These are phyloP conservation scores for Xylogone sp. DNA, from an alignment of 2,329 filamentous ascomycete species.

Conservation along the genomic window DNA sequence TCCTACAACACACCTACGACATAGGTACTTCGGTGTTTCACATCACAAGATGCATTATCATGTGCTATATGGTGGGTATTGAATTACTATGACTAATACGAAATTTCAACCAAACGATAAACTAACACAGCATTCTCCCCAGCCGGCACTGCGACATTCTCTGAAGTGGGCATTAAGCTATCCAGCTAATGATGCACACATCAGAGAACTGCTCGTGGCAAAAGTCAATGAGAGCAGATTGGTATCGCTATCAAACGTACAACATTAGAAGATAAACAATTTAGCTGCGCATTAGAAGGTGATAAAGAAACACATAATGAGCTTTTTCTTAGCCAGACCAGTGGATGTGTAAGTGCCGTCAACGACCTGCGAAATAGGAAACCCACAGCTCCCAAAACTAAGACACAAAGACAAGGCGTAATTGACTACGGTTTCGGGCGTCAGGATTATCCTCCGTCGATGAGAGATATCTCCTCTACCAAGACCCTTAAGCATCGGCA, in stretches of 20 bases:
- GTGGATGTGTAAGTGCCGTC: slow-evolving; percentile 28
- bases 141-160: neutral
- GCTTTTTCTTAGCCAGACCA: slow-evolving; percentile 27
- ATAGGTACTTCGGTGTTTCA: too few relatives aligned
- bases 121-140: neutral
- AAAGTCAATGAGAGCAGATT: slow-evolving; percentile 2
- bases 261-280: slow-evolving; percentile 21
- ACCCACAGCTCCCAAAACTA: slow-evolving; percentile 20
- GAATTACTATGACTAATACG: neutral
- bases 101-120: neutral
- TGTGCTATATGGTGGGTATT: neutral
- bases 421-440: neutral
- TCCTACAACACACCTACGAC: neutral
- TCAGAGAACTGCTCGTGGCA: neutral
- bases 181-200: neutral
- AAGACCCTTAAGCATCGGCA: slow-evolving; percentile 17
- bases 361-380: slow-evolving; percentile 26
- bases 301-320: slow-evolving; percentile 29
- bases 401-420: neutral
- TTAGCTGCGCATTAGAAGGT: slow-evolving; percentile 30
- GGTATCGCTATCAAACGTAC: slow-evolving; percentile 17
- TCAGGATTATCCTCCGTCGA: neutral
- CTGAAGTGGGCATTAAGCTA: neutral
- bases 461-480: neutral
- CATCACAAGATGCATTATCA: neutral